phyloP scores from a whole-genome alignment of 1,139 yeast genomes.

The Suhomyces coccinellae region DNA sequence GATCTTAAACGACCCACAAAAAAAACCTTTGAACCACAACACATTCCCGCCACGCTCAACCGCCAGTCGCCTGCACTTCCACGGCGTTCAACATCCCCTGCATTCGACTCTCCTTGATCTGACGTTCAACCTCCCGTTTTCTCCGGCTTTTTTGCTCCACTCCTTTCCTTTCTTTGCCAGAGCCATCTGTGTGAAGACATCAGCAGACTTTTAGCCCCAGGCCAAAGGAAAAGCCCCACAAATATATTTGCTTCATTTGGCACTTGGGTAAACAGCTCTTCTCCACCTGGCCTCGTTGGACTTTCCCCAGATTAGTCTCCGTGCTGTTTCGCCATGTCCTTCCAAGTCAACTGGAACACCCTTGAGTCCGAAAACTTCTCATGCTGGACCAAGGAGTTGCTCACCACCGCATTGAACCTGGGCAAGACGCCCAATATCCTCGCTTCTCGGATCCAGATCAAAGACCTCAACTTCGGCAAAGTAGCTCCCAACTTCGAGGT shows the following conservation, averaged over 20 bases:
- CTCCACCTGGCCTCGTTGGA: background rate
- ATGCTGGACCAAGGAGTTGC: constrained; percentile 63
- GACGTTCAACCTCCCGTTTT: constrained; percentile 1
- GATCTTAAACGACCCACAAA: constrained; percentile 2
- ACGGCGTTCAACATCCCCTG: background rate
- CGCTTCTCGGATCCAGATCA: constrained; percentile 70
- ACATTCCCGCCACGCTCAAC: background rate
- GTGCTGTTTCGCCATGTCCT: constrained; percentile 52
- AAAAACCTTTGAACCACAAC: constrained; percentile 6
- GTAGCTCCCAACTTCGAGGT: constrained; percentile 79
- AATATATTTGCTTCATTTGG: background rate
- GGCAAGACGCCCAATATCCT: constrained; percentile 75
- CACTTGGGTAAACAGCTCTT: background rate
- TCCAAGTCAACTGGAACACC: constrained; percentile 79
- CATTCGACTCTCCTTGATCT: background rate
- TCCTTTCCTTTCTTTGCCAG: background rate
- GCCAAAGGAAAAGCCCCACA: background rate
- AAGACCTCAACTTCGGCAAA: constrained; percentile 76
- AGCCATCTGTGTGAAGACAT: background rate
- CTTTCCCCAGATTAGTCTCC: background rate
- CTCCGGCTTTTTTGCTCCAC: background rate
- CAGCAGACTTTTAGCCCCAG: background rate
- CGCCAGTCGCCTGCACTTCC: background rate
- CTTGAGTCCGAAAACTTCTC: constrained; percentile 68
- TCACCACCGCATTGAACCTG: constrained; percentile 76